These are phyloP conservation scores for Chlorophyllum brunneum DNA, from an alignment of 768 basidiomycete species.

Conservation along the genomic window DNA sequence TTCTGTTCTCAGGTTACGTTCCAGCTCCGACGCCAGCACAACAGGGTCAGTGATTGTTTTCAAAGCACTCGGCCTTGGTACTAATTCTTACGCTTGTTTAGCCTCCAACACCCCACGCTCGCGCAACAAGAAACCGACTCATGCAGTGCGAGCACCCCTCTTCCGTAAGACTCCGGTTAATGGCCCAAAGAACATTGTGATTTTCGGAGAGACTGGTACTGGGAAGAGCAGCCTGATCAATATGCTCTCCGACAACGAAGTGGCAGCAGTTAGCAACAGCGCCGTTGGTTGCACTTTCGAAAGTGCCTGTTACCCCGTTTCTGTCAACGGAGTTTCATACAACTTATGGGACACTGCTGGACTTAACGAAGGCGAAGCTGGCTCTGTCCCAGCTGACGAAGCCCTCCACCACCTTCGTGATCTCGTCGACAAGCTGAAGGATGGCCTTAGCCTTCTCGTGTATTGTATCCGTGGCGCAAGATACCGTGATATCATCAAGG, in stretches of 20 bases:
- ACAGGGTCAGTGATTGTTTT: too few relatives aligned
- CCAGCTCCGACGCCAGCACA: too few relatives aligned
- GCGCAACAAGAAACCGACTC: not conserved
- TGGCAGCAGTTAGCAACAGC: conserved; percentile 28
- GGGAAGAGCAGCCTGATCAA: conserved; percentile 41
- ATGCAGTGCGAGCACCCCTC: not conserved
- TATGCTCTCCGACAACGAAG: conserved; percentile 27
- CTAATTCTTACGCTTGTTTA: not conserved
- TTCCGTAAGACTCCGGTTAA: conserved; percentile 1
- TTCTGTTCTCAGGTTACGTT: too few relatives aligned
- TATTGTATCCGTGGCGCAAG: conserved; percentile 23
- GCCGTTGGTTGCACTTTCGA: conserved; percentile 33
- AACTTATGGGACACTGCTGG: conserved; percentile 37
- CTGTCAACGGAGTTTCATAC: conserved; percentile 21
- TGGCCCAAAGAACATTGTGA: conserved; percentile 24
- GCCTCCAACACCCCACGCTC: not conserved
- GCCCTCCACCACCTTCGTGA: conserved; percentile 21
- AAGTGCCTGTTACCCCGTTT: conserved; percentile 22
- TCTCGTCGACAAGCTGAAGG: conserved; percentile 31
- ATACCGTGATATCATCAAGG: conserved; percentile 11
- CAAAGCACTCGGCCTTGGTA: not conserved
- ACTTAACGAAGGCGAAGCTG: conserved; percentile 30
- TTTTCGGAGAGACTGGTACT: conserved; percentile 39
- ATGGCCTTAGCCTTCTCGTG: conserved; percentile 36
- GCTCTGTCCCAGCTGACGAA: conserved; percentile 17